Base-by-base conservation (phyloP, 1,139 yeast species). In the Scheffersomyces titani region DNA sequence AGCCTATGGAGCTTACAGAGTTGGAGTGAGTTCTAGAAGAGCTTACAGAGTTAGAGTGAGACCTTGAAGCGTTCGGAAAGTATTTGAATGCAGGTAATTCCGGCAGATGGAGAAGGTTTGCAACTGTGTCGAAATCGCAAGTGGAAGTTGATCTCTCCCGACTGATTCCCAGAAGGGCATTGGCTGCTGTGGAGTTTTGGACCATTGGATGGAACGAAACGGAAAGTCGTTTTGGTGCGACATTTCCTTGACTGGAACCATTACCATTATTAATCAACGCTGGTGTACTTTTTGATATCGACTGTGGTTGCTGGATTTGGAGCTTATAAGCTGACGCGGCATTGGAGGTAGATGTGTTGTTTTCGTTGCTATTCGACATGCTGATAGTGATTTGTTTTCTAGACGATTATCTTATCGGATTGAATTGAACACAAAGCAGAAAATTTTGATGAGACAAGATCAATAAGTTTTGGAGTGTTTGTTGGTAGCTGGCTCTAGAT, bases 41-140 rank as follows among this genome's bases (percentile, higher is more conserved):
- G 22, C 59, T 55, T 54, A 65, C 57, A 22, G 70, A 65, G 44
- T 58, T 59, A n/a, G 70, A 63, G 49, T 65, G 68, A 51, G 56
- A 57, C 54, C 70, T 59, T 9, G 54, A 55, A 21, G 52, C 54
- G 22, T 51, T 51, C 18, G 20, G 44, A 16, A 22, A 22, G 22
- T 30, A 30, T 30, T 30, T 30, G 40, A 11, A 11, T 11, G 40
- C 16, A 30, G 40, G 40, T 11, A 24, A 6, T 11, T 30, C 20
- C 3, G 49, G 20, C 22, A 19, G 49, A 3, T 46, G 49, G 24
- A 6, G 22, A 19, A 9, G 24, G 3, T 19, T 22, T 22, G 24
- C n/a, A n/a, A 46, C n/a, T 6, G 22, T 46, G 7, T 21, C 22
- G 22, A 46, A 46, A 46, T 46, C 22, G 6, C 22, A 46, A 6